Conservation (phyloP, 352 stramenopile genomes). For the Globisporangium camurandrum region DNA sequence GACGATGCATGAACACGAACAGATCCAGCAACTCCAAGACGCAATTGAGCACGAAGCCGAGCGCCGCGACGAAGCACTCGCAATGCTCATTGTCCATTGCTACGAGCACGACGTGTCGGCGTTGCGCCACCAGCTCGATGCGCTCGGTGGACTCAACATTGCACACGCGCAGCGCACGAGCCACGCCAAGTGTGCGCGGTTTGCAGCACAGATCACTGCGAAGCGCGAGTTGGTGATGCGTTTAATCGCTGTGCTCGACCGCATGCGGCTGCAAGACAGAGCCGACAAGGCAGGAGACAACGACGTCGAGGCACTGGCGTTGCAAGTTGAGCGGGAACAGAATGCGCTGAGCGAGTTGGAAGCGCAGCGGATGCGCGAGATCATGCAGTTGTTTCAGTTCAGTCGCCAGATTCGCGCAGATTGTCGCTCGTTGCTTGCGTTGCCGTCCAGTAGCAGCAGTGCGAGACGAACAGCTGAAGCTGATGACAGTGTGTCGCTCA, state of each 20-base stretch:
- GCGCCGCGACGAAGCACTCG: conserved; percentile 29
- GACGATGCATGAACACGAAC: conserved; percentile 21
- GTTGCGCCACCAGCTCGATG: conserved; percentile 4
- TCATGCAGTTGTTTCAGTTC: conserved; percentile 23
- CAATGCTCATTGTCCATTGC: conserved; percentile 28
- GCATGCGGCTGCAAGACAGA: background rate
- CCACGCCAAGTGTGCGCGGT: conserved; percentile 9
- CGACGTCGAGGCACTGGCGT: conserved; percentile 11
- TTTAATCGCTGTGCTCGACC: conserved; percentile 4
- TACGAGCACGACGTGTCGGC: conserved; percentile 9
- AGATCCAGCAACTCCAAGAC: conserved; percentile 27
- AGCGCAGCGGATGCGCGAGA: conserved; percentile 12
- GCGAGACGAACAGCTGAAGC: background rate
- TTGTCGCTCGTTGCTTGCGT: conserved; percentile 6
- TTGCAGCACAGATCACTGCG: conserved; percentile 7
- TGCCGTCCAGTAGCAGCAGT: background rate
- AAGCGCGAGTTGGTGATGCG: background rate
- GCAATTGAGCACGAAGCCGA: conserved; percentile 29
- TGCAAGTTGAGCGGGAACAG: conserved; percentile 14
- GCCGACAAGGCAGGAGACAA: background rate
- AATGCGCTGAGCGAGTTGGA: conserved; percentile 16
- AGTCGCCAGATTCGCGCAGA: conserved; percentile 14
- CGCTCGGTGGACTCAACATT: conserved; percentile 2
- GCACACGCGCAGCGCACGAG: conserved; percentile 3
- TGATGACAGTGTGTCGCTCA: too few relatives aligned